phyloP scores from a whole-genome alignment of 1,139 yeast genomes.

The Protomyces inouyei region DNA sequence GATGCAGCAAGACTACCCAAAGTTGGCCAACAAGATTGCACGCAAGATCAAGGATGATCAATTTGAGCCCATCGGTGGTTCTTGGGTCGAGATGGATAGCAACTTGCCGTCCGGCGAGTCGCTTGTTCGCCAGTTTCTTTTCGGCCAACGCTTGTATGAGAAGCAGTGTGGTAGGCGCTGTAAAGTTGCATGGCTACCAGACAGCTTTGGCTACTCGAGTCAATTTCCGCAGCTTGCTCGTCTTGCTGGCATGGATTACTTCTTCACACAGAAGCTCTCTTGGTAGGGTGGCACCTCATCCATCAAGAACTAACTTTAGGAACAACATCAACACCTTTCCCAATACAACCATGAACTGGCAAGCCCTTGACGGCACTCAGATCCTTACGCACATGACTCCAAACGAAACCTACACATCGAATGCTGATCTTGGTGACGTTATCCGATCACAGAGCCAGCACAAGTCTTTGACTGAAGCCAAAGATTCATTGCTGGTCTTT shows the following conservation, averaged over 20 bases:
- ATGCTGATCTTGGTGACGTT: conserved; percentile 89
- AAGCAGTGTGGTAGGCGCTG: conserved; percentile 72
- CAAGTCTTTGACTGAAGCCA: conserved; percentile 74
- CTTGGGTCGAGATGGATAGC: conserved; percentile 97
- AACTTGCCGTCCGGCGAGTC: conserved; percentile 92
- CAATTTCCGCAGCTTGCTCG: conserved; percentile 93
- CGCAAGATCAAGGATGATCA: conserved; percentile 66
- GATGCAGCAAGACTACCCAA: conserved; percentile 78
- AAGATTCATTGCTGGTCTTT: conserved; percentile 71
- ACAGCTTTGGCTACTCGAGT: conserved; percentile 92
- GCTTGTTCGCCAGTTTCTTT: conserved; percentile 74
- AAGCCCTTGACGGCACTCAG: conserved; percentile 87
- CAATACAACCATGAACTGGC: conserved; percentile 88
- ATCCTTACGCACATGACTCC: conserved; percentile 97
- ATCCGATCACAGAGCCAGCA: conserved; percentile 72
- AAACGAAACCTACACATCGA: conserved; percentile 88
- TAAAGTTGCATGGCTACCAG: conserved; percentile 88
- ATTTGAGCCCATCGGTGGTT: conserved; percentile 88
- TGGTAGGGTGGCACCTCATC: conserved; percentile 94
- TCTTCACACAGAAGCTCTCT: conserved; percentile 85
- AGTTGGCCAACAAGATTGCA: conserved; percentile 55
- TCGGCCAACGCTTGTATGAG: conserved; percentile 81
- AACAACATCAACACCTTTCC: conserved; percentile 89
- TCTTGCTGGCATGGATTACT: conserved; percentile 72
- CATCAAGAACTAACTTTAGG: conserved; percentile 62